Conservation (phyloP, 257 asterid genomes). For the Jacaranda copaia region DNA sequence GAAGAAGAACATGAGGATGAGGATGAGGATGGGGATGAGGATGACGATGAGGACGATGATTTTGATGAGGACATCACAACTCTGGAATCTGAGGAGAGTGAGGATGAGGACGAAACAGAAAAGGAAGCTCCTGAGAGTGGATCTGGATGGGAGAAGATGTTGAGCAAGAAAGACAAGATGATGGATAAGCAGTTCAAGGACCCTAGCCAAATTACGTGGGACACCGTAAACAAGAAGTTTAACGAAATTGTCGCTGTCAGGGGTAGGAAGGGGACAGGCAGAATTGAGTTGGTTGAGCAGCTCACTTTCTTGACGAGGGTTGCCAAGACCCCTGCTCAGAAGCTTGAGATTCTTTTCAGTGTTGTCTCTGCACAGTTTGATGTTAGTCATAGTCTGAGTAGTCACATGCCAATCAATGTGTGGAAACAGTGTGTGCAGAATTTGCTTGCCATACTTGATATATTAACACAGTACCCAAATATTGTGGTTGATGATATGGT, state of each 20-base stretch:
- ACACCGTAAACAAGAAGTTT: slow-evolving; percentile 85
- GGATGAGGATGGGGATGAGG: slow-evolving; percentile 67
- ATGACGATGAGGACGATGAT: slow-evolving; percentile 55
- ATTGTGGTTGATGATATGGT: slow-evolving; percentile 92
- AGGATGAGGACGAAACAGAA: slow-evolving; percentile 51
- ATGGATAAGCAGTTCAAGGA: slow-evolving; percentile 91
- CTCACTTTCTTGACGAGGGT: slow-evolving; percentile 90
- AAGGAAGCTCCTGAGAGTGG: slow-evolving; percentile 47
- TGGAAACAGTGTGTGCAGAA: slow-evolving; percentile 94
- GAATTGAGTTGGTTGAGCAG: slow-evolving; percentile 89
- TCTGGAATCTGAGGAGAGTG: slow-evolving; percentile 55
- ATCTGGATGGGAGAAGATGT: slow-evolving; percentile 78
- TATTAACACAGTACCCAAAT: slow-evolving; percentile 77
- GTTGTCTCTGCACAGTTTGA: slow-evolving; percentile 94
- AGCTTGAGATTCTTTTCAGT: slow-evolving; percentile 90
- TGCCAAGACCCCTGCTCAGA: slow-evolving; percentile 98
- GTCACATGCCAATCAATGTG: slow-evolving; percentile 96
- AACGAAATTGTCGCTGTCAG: slow-evolving; percentile 89
- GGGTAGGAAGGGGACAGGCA: slow-evolving; percentile 95
- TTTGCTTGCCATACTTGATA: slow-evolving; percentile 72
- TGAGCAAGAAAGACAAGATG: slow-evolving; percentile 90
- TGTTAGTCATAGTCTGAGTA: slow-evolving; percentile 79
- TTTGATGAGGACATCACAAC: slow-evolving; percentile 53
- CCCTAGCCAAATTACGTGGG: slow-evolving; percentile 94
- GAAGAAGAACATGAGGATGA: slow-evolving; percentile 72